phyloP scores from a whole-genome alignment of 2,329 filamentous ascomycete species.

The Botrytis medusae region DNA sequence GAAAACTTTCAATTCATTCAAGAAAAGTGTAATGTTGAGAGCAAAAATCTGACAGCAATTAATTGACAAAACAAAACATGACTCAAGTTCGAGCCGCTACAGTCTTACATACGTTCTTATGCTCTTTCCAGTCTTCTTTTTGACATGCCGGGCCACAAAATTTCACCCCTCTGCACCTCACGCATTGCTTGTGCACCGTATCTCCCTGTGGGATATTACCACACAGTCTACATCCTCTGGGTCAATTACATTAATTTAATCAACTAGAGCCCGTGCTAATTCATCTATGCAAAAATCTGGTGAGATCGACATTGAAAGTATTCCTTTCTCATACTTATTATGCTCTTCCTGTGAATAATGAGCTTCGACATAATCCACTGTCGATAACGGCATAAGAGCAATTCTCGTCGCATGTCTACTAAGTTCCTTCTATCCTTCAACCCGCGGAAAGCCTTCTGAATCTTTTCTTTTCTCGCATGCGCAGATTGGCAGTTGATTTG shows the following conservation, averaged over 20 bases:
- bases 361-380: background rate
- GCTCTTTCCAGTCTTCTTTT: constrained; percentile 1
- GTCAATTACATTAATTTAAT: too few relatives aligned
- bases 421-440: background rate
- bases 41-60: too few relatives aligned
- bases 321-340: too few relatives aligned
- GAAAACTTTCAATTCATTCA: background rate
- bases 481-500: background rate
- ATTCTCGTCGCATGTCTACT: background rate
- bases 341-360: background rate
- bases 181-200: background rate
- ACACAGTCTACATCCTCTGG: background rate
- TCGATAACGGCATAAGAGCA: background rate
- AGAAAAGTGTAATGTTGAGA: background rate
- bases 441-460: background rate
- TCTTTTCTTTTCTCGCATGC: background rate
- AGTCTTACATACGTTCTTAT: constrained; percentile 5
- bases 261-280: background rate
- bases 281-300: background rate
- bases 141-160: constrained; percentile 1
- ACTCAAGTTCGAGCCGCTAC: background rate
- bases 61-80: too few relatives aligned
- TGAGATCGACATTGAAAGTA: too few relatives aligned
- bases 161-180: background rate
- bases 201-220: background rate